Conservation (phyloP, 306 rosid genomes). For the Comarum palustre region DNA sequence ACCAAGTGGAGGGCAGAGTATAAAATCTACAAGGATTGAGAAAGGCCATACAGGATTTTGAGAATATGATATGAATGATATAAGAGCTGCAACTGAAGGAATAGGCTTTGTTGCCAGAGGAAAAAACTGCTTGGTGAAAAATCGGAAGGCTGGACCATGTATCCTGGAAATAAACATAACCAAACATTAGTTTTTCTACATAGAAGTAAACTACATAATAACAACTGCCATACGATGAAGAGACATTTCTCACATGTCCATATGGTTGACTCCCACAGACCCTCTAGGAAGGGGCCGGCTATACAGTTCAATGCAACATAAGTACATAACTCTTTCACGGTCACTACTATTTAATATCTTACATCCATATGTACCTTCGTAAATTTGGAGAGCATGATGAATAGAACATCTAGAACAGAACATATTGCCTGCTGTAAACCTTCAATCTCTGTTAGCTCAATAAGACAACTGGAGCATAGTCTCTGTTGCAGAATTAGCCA, state of each 20-base stretch:
- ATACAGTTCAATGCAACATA: conserved; percentile 1
- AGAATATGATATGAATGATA: conserved; percentile 66
- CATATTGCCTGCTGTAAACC: conserved; percentile 68
- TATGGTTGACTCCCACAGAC: neutral
- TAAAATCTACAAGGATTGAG: conserved; percentile 16
- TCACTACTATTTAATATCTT: neutral
- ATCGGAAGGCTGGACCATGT: conserved; percentile 50
- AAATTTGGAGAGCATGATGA: conserved; percentile 60
- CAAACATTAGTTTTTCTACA: conserved; percentile 24
- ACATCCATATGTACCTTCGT: conserved; percentile 55
- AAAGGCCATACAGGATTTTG: conserved; percentile 64
- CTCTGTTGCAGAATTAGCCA: conserved; percentile 34
- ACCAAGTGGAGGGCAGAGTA: neutral
- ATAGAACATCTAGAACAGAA: conserved; percentile 67
- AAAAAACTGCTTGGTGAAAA: conserved; percentile 75
- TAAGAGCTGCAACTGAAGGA: conserved; percentile 61
- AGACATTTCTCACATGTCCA: conserved; percentile 1
- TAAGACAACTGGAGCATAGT: conserved; percentile 59
- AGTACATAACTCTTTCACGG: neutral
- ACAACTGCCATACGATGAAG: conserved; percentile 20
- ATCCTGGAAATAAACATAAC: conserved; percentile 53
- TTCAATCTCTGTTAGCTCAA: conserved; percentile 79
- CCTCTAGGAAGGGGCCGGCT: too few species aligned
- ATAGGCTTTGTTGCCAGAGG: conserved; percentile 59
- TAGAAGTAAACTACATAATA: conserved; percentile 12